phyloP scores from a whole-genome alignment of 305 asterid genomes.

The Rubia tinctorum region DNA sequence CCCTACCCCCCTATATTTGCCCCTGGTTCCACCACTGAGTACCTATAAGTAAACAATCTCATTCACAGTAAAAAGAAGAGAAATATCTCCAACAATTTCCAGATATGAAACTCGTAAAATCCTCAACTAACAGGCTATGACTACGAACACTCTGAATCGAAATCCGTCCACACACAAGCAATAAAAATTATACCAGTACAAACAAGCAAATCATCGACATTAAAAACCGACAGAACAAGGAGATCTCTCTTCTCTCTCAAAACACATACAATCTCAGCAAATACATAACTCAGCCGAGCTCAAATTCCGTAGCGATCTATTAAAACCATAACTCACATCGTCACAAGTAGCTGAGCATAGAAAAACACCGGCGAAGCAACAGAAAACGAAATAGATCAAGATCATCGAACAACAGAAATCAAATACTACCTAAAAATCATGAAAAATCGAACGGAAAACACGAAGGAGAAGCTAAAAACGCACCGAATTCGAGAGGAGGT shows the following conservation, averaged over 20 bases:
- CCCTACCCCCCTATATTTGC: too few relatives aligned
- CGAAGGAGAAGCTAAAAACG: not conserved
- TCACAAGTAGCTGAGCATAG: too few relatives aligned
- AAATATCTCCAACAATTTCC: not conserved
- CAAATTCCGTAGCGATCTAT: conserved; percentile 14
- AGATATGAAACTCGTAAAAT: conserved; percentile 5
- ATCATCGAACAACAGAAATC: not conserved
- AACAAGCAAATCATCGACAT: conserved; percentile 2
- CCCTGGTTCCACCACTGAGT: too few relatives aligned
- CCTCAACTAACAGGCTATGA: not conserved
- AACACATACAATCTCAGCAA: not conserved
- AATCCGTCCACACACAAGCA: not conserved
- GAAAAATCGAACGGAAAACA: not conserved
- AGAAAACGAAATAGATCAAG: conserved; percentile 12
- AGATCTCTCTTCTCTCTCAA: not conserved
- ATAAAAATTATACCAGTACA: not conserved
- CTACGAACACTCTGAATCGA: not conserved
- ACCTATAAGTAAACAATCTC: not conserved
- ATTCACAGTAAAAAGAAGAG: not conserved
- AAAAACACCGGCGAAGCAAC: not conserved
- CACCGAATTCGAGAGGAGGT: conserved; percentile 18
- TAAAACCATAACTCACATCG: not conserved
- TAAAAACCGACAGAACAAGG: not conserved
- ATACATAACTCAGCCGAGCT: not conserved
- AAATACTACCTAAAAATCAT: not conserved